Percentiles rank a stretch among this genome's conserved stretches.
phyloP scores from a whole-genome alignment of 192 early-diverging fungal species.

The Phycomyces blakesleeanus region DNA sequence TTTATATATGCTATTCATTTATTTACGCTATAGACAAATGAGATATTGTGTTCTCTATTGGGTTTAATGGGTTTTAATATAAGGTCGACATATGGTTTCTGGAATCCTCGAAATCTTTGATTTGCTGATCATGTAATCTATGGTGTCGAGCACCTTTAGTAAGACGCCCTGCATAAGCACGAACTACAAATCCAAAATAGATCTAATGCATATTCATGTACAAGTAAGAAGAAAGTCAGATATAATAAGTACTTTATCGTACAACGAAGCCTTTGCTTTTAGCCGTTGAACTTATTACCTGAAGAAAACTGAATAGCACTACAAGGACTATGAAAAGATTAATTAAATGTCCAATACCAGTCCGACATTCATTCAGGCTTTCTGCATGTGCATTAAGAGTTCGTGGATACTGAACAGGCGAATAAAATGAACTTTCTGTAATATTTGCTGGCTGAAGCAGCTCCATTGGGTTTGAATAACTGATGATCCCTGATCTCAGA shows the following conservation, averaged over 20 bases:
- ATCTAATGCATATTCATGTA: background rate
- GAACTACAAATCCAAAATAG: slow-evolving; percentile 5
- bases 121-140: slow-evolving; percentile 38
- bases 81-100: slow-evolving; percentile 36
- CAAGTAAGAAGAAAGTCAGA: background rate
- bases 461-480: slow-evolving; percentile 6
- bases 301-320: slow-evolving; percentile 19
- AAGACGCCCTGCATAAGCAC: slow-evolving; percentile 28
- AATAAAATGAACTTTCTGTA: slow-evolving; percentile 13
- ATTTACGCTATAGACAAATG: too few relatives aligned
- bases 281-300: slow-evolving; percentile 12
- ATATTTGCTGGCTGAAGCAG: slow-evolving; percentile 2
- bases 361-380: slow-evolving; percentile 3
- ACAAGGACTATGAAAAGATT: slow-evolving; percentile 20
- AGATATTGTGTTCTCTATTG: too few relatives aligned
- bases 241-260: too few relatives aligned
- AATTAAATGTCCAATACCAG: slow-evolving; percentile 15
- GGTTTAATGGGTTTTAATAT: slow-evolving; percentile 16
- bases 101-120: slow-evolving; percentile 40
- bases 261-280: too few relatives aligned
- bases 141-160: slow-evolving; percentile 39
- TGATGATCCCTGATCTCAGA: slow-evolving; percentile 17
- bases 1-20: too few relatives aligned
- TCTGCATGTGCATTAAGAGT: slow-evolving; percentile 17
- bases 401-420: slow-evolving; percentile 17